Base-by-base conservation (phyloP, 148 eudicot genomes). In the Chenopodium quinoa region DNA sequence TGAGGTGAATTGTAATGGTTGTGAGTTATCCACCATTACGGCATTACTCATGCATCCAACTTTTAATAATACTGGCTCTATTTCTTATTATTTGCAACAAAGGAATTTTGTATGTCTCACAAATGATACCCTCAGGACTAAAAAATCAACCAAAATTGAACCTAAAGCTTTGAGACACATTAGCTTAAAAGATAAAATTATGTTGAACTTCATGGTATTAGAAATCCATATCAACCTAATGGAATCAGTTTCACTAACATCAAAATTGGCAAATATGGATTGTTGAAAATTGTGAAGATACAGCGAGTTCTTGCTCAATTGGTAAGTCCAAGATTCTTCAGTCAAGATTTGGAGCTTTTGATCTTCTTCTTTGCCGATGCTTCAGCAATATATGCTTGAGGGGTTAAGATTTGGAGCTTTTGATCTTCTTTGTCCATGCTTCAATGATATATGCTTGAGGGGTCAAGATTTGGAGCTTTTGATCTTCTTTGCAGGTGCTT, bases 391-490 rank as follows among this genome's bases (percentile, higher is more conserved):
- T 88, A 92, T 32, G 84, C 83, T 75, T 85, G 82, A 68, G 93
- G 87, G 40, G 7, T 37, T 37, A 5, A 37, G 40, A 37, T 37
- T 37, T 71, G 16, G 77, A 78, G 54, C 32, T 80, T 83, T 83
- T 91, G 69, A 74, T 84, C 88, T 89, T 90, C 65, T 85, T 88
- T 32, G 86, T 76, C 20, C 87, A 79, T 23, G 50, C 86, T 31
- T 83, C 83, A 25, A 91, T 89, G 79, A 92, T 90, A 82, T 89
- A 94, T 32, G 84, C 84, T 75, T 85, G 82, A 68, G 93, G 87
- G 40, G 7, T 37, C 40, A 37, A 37, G 40, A 37, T 37, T 37
- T 71, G 16, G 77, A 78, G 54, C 32, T 82, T 83, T 83, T 91
- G 69, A 74, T 90, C 88, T 91, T 93, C 69, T 85, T 89, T 32